Conservation (phyloP, 805 yeast genomes). For the Nakazawaea anatomiae region DNA sequence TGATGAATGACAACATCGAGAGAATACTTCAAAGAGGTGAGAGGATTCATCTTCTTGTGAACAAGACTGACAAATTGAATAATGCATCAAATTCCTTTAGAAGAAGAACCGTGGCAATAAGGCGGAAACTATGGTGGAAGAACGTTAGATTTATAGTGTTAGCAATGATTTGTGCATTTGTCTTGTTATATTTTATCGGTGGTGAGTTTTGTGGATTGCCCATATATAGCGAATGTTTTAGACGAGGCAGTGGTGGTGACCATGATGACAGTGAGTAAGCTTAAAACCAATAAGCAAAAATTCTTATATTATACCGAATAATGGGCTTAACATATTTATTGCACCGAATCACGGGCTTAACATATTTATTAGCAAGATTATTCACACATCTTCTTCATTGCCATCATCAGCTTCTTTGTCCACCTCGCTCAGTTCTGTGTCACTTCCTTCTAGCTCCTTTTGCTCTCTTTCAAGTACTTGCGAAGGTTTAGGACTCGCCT, state of each 20-base stretch:
- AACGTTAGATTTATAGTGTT: constrained; percentile 39
- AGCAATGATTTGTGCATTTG: constrained; percentile 13
- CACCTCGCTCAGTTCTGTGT: background rate
- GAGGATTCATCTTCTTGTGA: constrained; percentile 62
- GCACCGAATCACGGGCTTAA: too few species aligned
- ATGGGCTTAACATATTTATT: too few species aligned
- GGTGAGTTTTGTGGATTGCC: constrained; percentile 54
- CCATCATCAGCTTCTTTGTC: constrained; percentile 14
- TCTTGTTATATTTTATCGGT: constrained; percentile 37
- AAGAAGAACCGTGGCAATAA: constrained; percentile 57
- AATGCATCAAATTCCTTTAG: constrained; percentile 64
- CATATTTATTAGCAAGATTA: too few species aligned
- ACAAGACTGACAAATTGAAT: constrained; percentile 72
- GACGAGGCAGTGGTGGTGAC: background rate
- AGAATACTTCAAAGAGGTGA: constrained; percentile 75
- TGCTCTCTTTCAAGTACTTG: constrained; percentile 14
- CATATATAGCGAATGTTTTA: constrained; percentile 33
- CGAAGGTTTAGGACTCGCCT: constrained; percentile 10
- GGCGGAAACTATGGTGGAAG: constrained; percentile 66
- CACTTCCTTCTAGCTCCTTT: constrained; percentile 6
- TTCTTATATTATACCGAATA: too few species aligned
- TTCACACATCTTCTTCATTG: constrained; percentile 9
- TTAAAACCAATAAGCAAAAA: background rate
- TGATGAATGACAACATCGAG: constrained; percentile 72
- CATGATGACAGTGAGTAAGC: background rate